Percentiles rank a stretch among this genome's conserved stretches.
Conservation (phyloP, 2,329 filamentous ascomycete species). For the Beauveria rudraprayagi region DNA sequence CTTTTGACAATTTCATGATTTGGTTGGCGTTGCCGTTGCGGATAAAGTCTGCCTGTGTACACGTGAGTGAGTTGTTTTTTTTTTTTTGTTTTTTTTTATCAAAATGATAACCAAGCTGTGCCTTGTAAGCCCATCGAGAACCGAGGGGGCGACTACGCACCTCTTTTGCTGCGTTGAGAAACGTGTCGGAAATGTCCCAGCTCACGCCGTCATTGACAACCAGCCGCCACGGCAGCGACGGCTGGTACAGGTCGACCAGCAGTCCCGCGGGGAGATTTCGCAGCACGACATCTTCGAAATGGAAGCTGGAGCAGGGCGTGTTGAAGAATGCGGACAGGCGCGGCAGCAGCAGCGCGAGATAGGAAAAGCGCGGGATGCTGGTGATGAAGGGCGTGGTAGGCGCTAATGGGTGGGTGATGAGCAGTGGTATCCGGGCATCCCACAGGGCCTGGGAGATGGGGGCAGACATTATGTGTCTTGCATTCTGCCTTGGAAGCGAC, state of each 20-base stretch:
- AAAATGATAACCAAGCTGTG: too few relatives aligned
- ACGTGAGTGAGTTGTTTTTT: neutral
- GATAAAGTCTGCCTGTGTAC: constrained; percentile 66
- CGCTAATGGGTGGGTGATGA: constrained; percentile 43
- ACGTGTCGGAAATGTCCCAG: constrained; percentile 56
- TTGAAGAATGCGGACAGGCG: constrained; percentile 46
- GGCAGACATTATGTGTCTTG: constrained; percentile 15
- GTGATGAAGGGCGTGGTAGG: constrained; percentile 44
- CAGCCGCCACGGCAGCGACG: constrained; percentile 45
- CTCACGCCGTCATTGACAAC: constrained; percentile 45
- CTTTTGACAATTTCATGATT: constrained; percentile 81
- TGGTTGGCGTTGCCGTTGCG: constrained; percentile 82
- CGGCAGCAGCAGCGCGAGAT: constrained; percentile 49
- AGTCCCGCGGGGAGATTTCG: constrained; percentile 46
- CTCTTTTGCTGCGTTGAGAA: constrained; percentile 58
- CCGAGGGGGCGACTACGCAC: constrained; percentile 23
- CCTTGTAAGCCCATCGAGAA: neutral
- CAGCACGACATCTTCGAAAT: constrained; percentile 46
- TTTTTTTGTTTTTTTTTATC: too few relatives aligned
- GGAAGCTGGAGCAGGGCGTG: constrained; percentile 48
- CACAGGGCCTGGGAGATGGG: constrained; percentile 42
- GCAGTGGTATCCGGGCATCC: constrained; percentile 45
- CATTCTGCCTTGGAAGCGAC: neutral
- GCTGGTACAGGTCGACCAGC: constrained; percentile 50
- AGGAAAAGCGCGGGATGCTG: constrained; percentile 49